These are phyloP conservation scores for Phytophthora ohioensis DNA, from an alignment of 352 stramenopile species.

Conservation along the genomic window DNA sequence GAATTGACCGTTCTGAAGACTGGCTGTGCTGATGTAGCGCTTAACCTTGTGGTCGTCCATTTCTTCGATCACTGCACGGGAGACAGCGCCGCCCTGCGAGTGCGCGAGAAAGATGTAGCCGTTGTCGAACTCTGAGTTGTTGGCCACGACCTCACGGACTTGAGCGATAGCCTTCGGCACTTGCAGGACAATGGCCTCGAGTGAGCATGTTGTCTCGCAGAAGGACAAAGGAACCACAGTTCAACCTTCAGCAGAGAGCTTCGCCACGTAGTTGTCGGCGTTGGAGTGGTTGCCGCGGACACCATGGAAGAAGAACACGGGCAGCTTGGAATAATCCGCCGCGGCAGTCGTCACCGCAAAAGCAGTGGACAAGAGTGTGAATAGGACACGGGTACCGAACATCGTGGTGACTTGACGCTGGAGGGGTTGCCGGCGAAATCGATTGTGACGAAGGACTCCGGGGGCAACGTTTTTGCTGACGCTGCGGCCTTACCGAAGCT, in stretches of 20 bases:
- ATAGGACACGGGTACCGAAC: conserved; percentile 1
- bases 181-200: conserved; percentile 36
- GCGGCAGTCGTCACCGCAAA: conserved; percentile 6
- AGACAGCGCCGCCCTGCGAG: conserved; percentile 45
- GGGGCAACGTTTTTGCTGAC: too few relatives aligned
- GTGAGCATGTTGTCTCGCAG: conserved; percentile 38
- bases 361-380: conserved; percentile 18
- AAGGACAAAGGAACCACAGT: conserved; percentile 45
- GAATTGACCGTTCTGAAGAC: conserved; percentile 55
- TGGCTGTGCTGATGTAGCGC: conserved; percentile 47
- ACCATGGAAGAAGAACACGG: conserved; percentile 58
- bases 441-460: conserved; percentile 2
- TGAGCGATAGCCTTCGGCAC: conserved; percentile 43
- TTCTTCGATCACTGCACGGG: conserved; percentile 51
- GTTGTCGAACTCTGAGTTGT: conserved; percentile 34
- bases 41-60: conserved; percentile 63
- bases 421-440: conserved; percentile 5
- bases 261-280: conserved; percentile 32
- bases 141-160: conserved; percentile 34
- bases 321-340: conserved; percentile 33
- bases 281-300: conserved; percentile 18
- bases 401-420: conserved; percentile 20
- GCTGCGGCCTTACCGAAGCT: background rate
- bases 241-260: conserved; percentile 38
- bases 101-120: conserved; percentile 58